A percentile compares a stretch with the other conserved stretches of the same genome.
phyloP scores from a whole-genome alignment of 2,329 filamentous ascomycete genomes.

The Diaporthe sp. region DNA sequence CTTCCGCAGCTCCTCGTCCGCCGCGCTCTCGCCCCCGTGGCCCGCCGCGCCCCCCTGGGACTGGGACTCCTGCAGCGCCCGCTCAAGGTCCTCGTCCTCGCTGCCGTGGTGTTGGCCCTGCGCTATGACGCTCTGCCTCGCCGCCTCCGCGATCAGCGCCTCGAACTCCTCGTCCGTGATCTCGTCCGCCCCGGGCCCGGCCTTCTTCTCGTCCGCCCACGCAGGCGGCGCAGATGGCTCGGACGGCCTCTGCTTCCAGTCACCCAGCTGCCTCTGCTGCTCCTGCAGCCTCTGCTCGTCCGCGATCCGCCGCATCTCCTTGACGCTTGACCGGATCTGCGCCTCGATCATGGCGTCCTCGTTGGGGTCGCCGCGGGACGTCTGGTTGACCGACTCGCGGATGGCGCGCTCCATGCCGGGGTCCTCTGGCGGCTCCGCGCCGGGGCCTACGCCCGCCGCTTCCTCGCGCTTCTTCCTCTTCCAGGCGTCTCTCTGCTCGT shows the following conservation, averaged over 20 bases:
- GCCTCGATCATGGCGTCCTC: constrained; percentile 81
- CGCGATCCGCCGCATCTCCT: constrained; percentile 60
- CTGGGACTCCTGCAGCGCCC: constrained; percentile 57
- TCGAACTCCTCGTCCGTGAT: constrained; percentile 73
- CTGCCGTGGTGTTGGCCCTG: constrained; percentile 38
- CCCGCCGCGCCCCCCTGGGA: constrained; percentile 37
- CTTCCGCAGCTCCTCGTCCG: constrained; percentile 61
- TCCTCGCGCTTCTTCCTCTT: constrained; percentile 51
- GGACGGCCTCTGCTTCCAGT: constrained; percentile 42
- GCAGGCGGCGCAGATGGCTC: constrained; percentile 48
- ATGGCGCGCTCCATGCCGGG: constrained; percentile 81
- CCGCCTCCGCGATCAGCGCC: constrained; percentile 67
- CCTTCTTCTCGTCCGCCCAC: constrained; percentile 53
- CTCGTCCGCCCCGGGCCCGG: constrained; percentile 51
- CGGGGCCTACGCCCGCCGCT: constrained; percentile 31
- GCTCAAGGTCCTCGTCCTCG: constrained; percentile 56
- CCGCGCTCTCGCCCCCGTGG: constrained; percentile 51
- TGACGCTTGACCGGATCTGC: constrained; percentile 80
- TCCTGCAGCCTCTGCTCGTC: constrained; percentile 42
- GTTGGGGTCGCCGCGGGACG: constrained; percentile 76
- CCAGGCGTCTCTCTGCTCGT: constrained; percentile 62
- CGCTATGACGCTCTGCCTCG: constrained; percentile 63
- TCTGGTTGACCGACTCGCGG: constrained; percentile 75
- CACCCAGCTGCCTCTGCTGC: constrained; percentile 20
- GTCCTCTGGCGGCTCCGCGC: constrained; percentile 53